phyloP scores from a whole-genome alignment of 148 eudicot genomes.

The Vaccinium myrtillus region DNA sequence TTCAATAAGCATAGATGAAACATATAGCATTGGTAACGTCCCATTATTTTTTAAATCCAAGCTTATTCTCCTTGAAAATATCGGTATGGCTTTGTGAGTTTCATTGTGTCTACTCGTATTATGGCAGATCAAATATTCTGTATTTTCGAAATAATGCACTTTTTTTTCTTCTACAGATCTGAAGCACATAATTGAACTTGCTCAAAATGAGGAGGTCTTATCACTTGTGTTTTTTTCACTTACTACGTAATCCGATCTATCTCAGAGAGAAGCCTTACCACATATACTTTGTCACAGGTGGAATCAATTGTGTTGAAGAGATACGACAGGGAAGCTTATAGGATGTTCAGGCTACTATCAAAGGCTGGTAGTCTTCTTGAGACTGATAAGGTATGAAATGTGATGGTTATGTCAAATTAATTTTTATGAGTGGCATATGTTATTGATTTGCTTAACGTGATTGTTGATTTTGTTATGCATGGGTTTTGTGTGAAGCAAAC shows the following conservation, averaged over 20 bases:
- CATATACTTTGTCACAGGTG: constrained; percentile 46
- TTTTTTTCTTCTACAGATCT: constrained; percentile 53
- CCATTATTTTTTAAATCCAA: background rate
- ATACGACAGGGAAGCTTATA: constrained; percentile 72
- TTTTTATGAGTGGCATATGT: background rate
- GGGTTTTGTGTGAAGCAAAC: background rate
- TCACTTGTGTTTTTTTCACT: background rate
- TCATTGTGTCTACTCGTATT: background rate
- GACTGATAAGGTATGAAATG: constrained; percentile 63
- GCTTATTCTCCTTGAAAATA: background rate
- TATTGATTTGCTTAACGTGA: background rate
- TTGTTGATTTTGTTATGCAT: background rate
- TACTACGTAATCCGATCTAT: background rate
- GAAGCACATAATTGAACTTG: constrained; percentile 56
- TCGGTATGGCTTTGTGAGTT: background rate
- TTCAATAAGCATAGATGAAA: constrained; percentile 44
- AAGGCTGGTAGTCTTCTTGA: constrained; percentile 49
- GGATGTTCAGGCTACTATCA: constrained; percentile 71
- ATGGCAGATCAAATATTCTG: background rate
- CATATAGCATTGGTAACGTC: constrained; percentile 53
- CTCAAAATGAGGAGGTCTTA: constrained; percentile 72
- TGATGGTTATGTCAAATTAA: background rate
- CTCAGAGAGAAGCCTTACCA: constrained; percentile 6
- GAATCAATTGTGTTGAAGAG: constrained; percentile 79
- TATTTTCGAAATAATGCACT: constrained; percentile 13